Evolutionary conservation across 176 grass and related monocot genomes (phyloP), one percentile per base, ranked within the genome.

Genomic region (Secale cereale): DNA sequence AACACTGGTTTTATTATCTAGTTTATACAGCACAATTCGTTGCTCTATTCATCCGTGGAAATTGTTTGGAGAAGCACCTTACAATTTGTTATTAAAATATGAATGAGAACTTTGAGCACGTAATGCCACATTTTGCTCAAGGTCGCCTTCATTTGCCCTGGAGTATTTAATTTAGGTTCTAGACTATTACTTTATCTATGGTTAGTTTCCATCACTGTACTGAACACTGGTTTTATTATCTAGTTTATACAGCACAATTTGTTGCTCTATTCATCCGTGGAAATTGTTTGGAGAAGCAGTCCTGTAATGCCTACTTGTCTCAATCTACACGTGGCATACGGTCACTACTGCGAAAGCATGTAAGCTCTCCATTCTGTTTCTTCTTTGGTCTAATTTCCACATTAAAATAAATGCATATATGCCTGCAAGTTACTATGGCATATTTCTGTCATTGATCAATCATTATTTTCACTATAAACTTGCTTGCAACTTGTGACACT

Each of bases 1-100:
- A 90, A 28, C 26, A 61, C n/a, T 14, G 14, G 14, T 66, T 67
- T 78, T 77, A 26, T 27, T 1, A 66, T 64, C 29, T 85, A 98
- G 96, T 98, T 83, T 91, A 82, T 93, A 95, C 93, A 2, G n/a
- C 91, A 40, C 93, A 98, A 82, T 98, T 98, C 94, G 89, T 98
- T 87, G 93, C 70, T 28, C 88, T 98, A 48, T 98, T 98, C 25
- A 63, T 98, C 25, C 74, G 87, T 52, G 91, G 87, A 32, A 82
- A 85, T 20, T 82, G 52, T 79, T 81, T 68, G 79, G 84, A 92
- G 48, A 95, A 86, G 40, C 35, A 36, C 67, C 15, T 48, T 86
- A 50, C 6, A 64, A 5, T 36, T 48, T 33, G 4, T 86, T 61
- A 23, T 80, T 2, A 0, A 74, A 80, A 52, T 72, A 80, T 76